Evolutionary conservation across 2,329 filamentous ascomycete species (phyloP).

Genomic region (Beauveria sp.): DNA sequence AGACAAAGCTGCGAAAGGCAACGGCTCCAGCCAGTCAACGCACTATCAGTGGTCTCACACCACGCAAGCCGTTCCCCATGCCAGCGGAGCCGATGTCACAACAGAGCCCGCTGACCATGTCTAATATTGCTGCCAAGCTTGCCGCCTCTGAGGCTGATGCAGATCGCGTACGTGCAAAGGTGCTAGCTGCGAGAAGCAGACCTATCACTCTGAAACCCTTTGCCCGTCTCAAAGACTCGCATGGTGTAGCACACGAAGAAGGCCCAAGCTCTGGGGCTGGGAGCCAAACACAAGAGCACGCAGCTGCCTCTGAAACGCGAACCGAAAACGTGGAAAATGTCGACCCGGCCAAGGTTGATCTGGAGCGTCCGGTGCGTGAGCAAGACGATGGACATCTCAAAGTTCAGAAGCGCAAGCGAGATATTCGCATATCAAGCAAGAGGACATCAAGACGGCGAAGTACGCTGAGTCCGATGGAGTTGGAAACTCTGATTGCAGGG

Average conservation of each 20-base stretch:
- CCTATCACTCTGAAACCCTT: conserved; percentile 16
- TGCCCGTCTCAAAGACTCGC: conserved; percentile 9
- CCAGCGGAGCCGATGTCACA: conserved; percentile 32
- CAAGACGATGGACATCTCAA: conserved; percentile 17
- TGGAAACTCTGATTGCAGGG: conserved; percentile 55
- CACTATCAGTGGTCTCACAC: conserved; percentile 20
- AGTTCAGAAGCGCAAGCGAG: conserved; percentile 41
- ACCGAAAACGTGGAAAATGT: conserved; percentile 19
- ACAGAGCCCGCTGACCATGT: conserved; percentile 53
- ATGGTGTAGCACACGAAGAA: neutral
- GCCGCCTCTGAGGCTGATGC: conserved; percentile 59
- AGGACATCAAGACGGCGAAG: conserved; percentile 58
- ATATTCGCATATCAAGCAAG: conserved; percentile 42
- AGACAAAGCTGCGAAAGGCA: neutral
- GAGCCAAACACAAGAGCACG: neutral
- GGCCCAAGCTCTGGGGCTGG: conserved; percentile 1
- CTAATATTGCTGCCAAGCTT: conserved; percentile 54
- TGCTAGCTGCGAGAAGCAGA: conserved; percentile 40
- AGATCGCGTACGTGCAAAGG: conserved; percentile 54
- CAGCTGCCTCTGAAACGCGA: neutral
- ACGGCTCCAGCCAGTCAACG: neutral
- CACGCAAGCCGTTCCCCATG: conserved; percentile 17
- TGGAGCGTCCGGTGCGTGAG: conserved; percentile 10
- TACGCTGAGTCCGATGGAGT: conserved; percentile 67
- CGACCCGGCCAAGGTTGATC: conserved; percentile 30